phyloP scores from a whole-genome alignment of 371 early-diverging fungal species.

The Astathelohania contejeani region DNA sequence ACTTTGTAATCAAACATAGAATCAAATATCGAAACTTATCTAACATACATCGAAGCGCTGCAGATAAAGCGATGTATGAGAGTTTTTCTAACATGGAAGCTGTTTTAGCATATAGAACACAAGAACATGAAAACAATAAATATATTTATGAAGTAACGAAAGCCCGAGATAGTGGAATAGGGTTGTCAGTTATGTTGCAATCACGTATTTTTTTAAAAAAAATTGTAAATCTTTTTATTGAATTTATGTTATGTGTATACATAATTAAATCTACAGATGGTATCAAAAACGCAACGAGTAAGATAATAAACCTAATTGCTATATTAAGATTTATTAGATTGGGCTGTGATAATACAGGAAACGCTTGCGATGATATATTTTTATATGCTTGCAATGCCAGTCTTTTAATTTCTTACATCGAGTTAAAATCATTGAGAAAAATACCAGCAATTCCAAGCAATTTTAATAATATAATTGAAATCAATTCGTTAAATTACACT shows the following conservation, averaged over 20 bases:
- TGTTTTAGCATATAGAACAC: slow-evolving; percentile 19
- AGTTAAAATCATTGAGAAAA: neutral
- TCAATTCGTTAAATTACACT: slow-evolving; percentile 2
- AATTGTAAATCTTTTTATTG: neutral
- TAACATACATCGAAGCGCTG: slow-evolving; percentile 15
- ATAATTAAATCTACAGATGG: neutral
- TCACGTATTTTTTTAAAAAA: neutral
- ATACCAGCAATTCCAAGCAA: neutral
- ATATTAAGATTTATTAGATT: neutral
- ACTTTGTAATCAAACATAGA: neutral
- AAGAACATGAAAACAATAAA: slow-evolving; percentile 3
- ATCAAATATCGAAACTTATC: slow-evolving; percentile 19
- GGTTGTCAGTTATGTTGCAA: too few species aligned
- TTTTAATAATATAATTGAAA: slow-evolving; percentile 4
- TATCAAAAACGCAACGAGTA: neutral
- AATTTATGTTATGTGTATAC: neutral
- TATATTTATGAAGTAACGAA: neutral
- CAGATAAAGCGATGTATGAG: slow-evolving; percentile 28
- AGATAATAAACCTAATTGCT: neutral
- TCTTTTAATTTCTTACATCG: neutral
- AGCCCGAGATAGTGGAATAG: neutral
- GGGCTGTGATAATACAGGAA: neutral
- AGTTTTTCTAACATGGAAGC: slow-evolving; percentile 19
- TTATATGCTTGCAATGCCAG: neutral
- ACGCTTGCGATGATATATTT: neutral